phyloP scores from a whole-genome alignment of 2,329 filamentous ascomycete species.

The Proliferodiscus dingleyae region DNA sequence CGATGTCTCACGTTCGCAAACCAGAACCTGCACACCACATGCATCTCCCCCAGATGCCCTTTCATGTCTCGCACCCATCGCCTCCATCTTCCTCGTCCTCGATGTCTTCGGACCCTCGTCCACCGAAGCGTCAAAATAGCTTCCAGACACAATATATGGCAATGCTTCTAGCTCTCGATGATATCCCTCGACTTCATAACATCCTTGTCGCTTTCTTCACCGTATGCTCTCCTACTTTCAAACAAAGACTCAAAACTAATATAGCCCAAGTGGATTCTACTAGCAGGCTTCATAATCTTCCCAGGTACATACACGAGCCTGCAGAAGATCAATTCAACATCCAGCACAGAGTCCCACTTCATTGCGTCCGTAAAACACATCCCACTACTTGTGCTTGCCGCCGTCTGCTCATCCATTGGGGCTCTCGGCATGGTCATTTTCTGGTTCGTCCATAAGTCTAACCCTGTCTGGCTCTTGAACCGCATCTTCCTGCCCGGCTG shows the following conservation, averaged over 20 bases:
- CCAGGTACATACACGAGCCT: conserved; percentile 28
- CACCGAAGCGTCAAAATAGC: conserved; percentile 11
- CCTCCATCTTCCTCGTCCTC: conserved; percentile 1
- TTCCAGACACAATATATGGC: conserved; percentile 27
- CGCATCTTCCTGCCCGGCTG: conserved; percentile 27
- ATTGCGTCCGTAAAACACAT: conserved; percentile 21
- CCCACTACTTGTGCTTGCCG: conserved; percentile 21
- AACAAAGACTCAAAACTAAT: not conserved
- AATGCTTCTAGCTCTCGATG: conserved; percentile 28
- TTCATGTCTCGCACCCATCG: not conserved
- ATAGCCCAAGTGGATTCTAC: conserved; percentile 15
- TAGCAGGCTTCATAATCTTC: conserved; percentile 29
- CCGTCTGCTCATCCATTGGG: conserved; percentile 21
- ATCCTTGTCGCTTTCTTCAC: conserved; percentile 28
- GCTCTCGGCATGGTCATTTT: conserved; percentile 24
- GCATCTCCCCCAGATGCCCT: conserved; percentile 1
- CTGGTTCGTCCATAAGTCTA: conserved; percentile 16
- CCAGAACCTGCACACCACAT: conserved; percentile 1
- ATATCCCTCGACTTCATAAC: conserved; percentile 27
- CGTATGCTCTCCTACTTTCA: conserved; percentile 10
- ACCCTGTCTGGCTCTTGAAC: conserved; percentile 28
- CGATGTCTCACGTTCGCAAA: conserved; percentile 3
- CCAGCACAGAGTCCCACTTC: conserved; percentile 10
- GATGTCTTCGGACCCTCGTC: not conserved
- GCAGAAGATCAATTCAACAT: conserved; percentile 2